Conservation (phyloP, 2,329 filamentous ascomycete genomes). For the Colletotrichum karsti region DNA sequence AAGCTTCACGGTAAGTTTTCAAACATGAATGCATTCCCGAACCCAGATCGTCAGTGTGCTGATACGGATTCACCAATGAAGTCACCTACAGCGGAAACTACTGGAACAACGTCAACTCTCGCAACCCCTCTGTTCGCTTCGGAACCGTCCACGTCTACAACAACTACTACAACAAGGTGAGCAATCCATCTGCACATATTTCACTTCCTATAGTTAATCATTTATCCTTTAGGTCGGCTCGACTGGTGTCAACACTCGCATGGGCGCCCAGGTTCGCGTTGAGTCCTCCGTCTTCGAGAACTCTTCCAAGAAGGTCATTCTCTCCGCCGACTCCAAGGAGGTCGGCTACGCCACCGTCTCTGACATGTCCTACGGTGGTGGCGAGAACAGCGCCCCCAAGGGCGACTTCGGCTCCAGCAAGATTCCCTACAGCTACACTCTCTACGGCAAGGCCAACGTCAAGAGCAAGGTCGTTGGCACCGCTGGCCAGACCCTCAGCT, state of each 20-base stretch:
- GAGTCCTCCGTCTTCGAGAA: constrained; percentile 61
- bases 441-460: constrained; percentile 55
- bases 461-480: constrained; percentile 49
- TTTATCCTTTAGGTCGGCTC: too few species aligned
- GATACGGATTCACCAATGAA: too few species aligned
- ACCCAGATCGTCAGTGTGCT: too few species aligned
- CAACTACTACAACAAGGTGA: constrained; percentile 47
- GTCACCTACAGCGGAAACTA: constrained; percentile 75
- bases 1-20: too few species aligned
- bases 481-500: constrained; percentile 47
- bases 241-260: constrained; percentile 63
- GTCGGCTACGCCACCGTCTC: constrained; percentile 50
- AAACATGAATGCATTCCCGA: too few species aligned
- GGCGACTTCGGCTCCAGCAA: constrained; percentile 61
- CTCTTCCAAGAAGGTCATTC: constrained; percentile 45
- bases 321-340: constrained; percentile 48
- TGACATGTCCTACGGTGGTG: constrained; percentile 53
- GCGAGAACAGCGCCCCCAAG: constrained; percentile 55
- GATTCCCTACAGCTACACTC: constrained; percentile 58
- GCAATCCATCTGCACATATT: too few species aligned
- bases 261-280: constrained; percentile 63
- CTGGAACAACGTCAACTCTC: constrained; percentile 71
- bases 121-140: constrained; percentile 70
- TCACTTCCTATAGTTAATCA: too few species aligned
- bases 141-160: constrained; percentile 69